phyloP scores from a whole-genome alignment of 2,329 filamentous ascomycete genomes.

The Calycina marina region DNA sequence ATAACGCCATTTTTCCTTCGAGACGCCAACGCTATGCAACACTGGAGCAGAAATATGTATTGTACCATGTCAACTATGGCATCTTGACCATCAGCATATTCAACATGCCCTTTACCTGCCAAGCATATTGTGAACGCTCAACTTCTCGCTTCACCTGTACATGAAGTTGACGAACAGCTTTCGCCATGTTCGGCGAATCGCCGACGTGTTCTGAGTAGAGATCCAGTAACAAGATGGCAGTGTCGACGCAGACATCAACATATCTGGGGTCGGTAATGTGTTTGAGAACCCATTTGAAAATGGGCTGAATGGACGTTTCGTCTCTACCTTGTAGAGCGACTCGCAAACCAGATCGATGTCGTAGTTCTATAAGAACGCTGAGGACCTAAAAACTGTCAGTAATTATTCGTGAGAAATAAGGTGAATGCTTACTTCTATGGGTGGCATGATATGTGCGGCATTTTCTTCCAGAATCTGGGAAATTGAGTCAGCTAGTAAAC shows the following conservation, averaged over 20 bases:
- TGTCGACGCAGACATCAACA: constrained; percentile 67
- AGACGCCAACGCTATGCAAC: constrained; percentile 30
- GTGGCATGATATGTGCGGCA: too few species aligned
- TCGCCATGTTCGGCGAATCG: constrained; percentile 57
- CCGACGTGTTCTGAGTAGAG: constrained; percentile 72
- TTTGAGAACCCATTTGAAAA: constrained; percentile 69
- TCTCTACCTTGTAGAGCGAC: constrained; percentile 69
- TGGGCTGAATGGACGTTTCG: constrained; percentile 65
- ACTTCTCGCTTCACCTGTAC: constrained; percentile 60
- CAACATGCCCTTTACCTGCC: constrained; percentile 75
- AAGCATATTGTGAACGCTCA: constrained; percentile 71
- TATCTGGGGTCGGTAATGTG: constrained; percentile 75
- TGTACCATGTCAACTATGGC: constrained; percentile 12
- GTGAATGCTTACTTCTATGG: neutral
- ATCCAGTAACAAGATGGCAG: constrained; percentile 69
- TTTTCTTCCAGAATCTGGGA: neutral
- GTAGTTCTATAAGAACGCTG: constrained; percentile 68
- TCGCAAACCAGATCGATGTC: constrained; percentile 74
- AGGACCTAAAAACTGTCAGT: constrained; percentile 40
- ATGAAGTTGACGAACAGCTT: constrained; percentile 53
- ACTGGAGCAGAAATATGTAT: constrained; percentile 1
- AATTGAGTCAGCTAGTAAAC: constrained; percentile 9
- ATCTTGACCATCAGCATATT: constrained; percentile 52
- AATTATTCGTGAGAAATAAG: neutral
- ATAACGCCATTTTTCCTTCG: too few species aligned